Evolutionary conservation across 2,329 filamentous ascomycete species (phyloP).

Genomic region (Blumeriella jaapii): DNA sequence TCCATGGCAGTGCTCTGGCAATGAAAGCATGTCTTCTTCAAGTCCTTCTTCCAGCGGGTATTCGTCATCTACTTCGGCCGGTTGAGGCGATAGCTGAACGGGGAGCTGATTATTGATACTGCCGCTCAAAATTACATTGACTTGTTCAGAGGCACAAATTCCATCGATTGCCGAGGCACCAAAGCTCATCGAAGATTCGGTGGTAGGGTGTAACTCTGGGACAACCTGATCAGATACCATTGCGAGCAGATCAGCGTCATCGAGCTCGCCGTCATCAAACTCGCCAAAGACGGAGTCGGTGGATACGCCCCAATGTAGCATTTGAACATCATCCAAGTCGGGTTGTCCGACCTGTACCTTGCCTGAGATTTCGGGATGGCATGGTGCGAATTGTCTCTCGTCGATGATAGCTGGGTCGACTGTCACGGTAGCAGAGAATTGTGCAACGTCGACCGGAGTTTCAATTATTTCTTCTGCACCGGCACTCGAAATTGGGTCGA

Average conservation of each 20-base stretch:
- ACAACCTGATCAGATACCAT: conserved; percentile 8
- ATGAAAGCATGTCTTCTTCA: conserved; percentile 19
- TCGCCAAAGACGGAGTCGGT: conserved; percentile 11
- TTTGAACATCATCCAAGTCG: conserved; percentile 5
- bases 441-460: too few species aligned
- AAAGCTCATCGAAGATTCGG: background rate
- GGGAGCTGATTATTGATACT: background rate
- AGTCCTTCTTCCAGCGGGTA: conserved; percentile 19
- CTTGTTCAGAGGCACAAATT: background rate
- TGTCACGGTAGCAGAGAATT: too few species aligned
- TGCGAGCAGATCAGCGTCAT: conserved; percentile 20
- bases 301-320: background rate
- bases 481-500: too few species aligned
- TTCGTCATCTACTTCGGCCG: conserved; percentile 16
- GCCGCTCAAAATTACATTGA: background rate
- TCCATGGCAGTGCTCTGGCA: conserved; percentile 9
- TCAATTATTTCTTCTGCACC: too few species aligned
- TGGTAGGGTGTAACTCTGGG: background rate
- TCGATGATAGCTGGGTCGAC: too few species aligned
- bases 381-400: too few species aligned
- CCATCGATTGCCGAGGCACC: too few species aligned
- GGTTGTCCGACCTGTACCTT: conserved; percentile 8
- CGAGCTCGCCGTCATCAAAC: conserved; percentile 17
- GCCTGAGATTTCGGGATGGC: background rate
- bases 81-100: background rate